Evolutionary conservation across 129 eudicot genomes (phyloP).

Genomic region (Pulicaria dysenterica): DNA sequence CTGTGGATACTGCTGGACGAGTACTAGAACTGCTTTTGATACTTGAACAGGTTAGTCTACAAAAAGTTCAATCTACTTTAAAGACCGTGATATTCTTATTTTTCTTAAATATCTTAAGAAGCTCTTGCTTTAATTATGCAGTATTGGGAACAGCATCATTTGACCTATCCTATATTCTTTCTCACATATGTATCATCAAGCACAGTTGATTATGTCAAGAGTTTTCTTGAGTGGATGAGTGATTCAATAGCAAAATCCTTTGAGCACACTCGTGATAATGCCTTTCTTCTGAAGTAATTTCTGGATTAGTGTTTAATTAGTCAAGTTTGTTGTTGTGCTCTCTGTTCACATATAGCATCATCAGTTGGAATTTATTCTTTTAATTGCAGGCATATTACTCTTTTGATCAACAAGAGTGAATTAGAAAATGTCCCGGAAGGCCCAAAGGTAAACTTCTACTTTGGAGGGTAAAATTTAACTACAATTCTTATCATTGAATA

Average conservation of each 20-base stretch:
- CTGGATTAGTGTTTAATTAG: not conserved
- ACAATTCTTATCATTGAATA: not conserved
- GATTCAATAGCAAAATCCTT: conserved; percentile 94
- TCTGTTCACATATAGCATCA: too few relatives aligned
- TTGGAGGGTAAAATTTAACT: conserved; percentile 4
- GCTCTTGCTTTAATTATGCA: conserved; percentile 41
- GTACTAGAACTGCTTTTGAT: conserved; percentile 81
- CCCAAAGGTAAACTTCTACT: conserved; percentile 62
- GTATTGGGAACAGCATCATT: conserved; percentile 89
- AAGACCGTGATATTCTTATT: not conserved
- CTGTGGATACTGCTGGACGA: conserved; percentile 96
- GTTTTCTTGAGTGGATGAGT: conserved; percentile 98
- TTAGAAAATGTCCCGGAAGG: conserved; percentile 85
- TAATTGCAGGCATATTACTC: conserved; percentile 74
- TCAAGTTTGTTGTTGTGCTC: too few relatives aligned
- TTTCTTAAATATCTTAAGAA: not conserved
- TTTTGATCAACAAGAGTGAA: conserved; percentile 70
- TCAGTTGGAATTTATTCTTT: conserved; percentile 8
- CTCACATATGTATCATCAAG: conserved; percentile 90
- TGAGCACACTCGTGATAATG: conserved; percentile 92
- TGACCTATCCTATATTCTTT: conserved; percentile 88
- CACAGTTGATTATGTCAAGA: conserved; percentile 88
- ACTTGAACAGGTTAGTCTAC: conserved; percentile 77
- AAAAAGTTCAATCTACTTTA: not conserved
- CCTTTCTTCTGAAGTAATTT: conserved; percentile 74